These are phyloP conservation scores for Leccinum pachyderme DNA, from an alignment of 1,284 basidiomycete genomes.

Conservation along the genomic window DNA sequence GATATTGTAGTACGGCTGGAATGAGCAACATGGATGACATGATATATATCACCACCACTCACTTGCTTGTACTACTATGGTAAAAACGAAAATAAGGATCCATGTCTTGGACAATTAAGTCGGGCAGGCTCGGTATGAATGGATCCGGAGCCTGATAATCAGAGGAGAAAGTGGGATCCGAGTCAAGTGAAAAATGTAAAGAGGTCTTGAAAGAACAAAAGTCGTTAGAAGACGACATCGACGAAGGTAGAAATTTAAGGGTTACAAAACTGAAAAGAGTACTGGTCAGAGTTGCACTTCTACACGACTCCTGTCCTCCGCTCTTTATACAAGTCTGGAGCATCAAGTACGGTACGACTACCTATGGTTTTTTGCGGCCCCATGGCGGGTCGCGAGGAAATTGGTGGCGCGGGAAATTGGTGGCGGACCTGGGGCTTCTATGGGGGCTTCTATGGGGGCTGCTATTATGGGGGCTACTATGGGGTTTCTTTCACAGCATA, in stretches of 20 bases:
- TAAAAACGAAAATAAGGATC: not conserved
- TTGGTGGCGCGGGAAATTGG: too few relatives aligned
- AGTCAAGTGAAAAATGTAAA: not conserved
- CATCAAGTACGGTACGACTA: too few relatives aligned
- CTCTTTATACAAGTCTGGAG: too few relatives aligned
- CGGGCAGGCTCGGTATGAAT: too few relatives aligned
- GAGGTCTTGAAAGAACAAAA: not conserved
- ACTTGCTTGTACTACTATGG: not conserved
- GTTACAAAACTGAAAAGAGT: not conserved
- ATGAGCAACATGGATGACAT: not conserved
- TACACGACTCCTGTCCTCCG: not conserved
- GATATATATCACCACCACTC: not conserved
- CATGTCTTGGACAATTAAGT: not conserved
- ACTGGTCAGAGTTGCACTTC: not conserved
- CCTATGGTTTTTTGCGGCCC: too few relatives aligned
- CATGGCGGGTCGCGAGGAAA: too few relatives aligned
- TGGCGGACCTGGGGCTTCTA: too few relatives aligned
- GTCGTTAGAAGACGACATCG: not conserved
- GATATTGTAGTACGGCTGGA: not conserved
- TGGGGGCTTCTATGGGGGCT: too few relatives aligned
- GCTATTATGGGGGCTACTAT: too few relatives aligned
- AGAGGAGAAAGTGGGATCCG: not conserved
- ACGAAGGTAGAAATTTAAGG: not conserved
- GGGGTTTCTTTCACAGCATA: too few relatives aligned
- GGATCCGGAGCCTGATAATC: not conserved